Conservation (phyloP, 2,329 filamentous ascomycete genomes). For the Drechslera avenae region DNA sequence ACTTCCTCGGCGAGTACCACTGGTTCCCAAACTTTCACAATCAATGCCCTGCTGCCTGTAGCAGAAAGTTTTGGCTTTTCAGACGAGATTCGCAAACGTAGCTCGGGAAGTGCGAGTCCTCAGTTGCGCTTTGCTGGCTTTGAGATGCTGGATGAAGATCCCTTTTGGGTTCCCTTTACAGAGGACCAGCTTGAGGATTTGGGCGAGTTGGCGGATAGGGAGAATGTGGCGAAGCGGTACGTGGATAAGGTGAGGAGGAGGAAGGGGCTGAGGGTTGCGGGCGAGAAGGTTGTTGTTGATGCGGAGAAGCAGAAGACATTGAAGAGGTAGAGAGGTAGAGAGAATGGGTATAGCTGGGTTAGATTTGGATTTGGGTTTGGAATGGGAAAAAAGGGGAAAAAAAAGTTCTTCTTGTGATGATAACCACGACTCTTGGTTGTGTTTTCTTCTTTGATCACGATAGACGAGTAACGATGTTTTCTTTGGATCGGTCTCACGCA, state of each 20-base stretch:
- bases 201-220: slow-evolving; percentile 87
- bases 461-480: too few relatives aligned
- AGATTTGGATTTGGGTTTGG: too few relatives aligned
- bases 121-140: slow-evolving; percentile 94
- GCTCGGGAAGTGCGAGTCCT: slow-evolving; percentile 85
- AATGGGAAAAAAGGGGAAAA: too few relatives aligned
- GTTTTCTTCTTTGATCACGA: too few relatives aligned
- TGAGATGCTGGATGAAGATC: slow-evolving; percentile 91
- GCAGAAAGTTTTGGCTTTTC: slow-evolving; percentile 95
- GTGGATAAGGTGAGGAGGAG: slow-evolving; percentile 85
- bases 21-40: slow-evolving; percentile 94
- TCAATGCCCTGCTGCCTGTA: slow-evolving; percentile 84
- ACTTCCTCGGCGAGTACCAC: slow-evolving; percentile 93
- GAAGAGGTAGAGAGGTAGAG: slow-evolving; percentile 58
- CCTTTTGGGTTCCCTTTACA: slow-evolving; percentile 95
- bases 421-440: too few relatives aligned
- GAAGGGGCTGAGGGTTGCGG: slow-evolving; percentile 86
- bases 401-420: too few relatives aligned
- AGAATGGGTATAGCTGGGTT: too few relatives aligned
- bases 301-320: slow-evolving; percentile 89
- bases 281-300: slow-evolving; percentile 68
- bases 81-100: slow-evolving; percentile 95
- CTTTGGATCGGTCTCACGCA: too few relatives aligned
- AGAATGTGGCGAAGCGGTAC: slow-evolving; percentile 96
- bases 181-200: slow-evolving; percentile 97